These are phyloP conservation scores for Colletotrichum cuscutae DNA, from an alignment of 2,329 filamentous ascomycete species.

Conservation along the genomic window DNA sequence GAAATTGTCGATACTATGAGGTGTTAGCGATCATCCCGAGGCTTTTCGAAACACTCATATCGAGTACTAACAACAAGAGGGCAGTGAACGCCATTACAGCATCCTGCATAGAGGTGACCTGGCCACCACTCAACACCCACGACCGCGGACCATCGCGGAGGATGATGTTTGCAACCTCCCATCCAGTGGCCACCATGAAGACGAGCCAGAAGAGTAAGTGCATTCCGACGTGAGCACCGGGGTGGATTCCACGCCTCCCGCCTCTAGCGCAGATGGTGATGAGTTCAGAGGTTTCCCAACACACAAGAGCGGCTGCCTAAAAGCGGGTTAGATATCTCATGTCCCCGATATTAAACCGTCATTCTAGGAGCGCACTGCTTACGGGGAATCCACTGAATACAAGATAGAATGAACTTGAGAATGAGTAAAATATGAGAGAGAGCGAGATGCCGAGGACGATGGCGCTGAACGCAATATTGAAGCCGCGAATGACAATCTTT, in stretches of 20 bases:
- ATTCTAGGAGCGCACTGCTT: not conserved
- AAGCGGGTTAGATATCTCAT: not conserved
- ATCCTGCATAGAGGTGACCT: conserved; percentile 26
- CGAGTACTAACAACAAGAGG: conserved; percentile 30
- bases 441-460: conserved; percentile 26
- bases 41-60: not conserved
- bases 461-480: conserved; percentile 41
- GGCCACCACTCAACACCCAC: not conserved
- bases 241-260: conserved; percentile 50
- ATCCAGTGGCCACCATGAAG: conserved; percentile 40
- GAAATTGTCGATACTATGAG: conserved; percentile 44
- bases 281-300: conserved; percentile 51
- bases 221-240: conserved; percentile 54
- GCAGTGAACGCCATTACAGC: conserved; percentile 35
- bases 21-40: too few relatives aligned
- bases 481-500: conserved; percentile 44
- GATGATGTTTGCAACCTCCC: conserved; percentile 36
- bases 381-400: conserved; percentile 15
- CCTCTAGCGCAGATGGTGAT: conserved; percentile 47
- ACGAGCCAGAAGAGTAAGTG: conserved; percentile 54
- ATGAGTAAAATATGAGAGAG: not conserved
- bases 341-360: not conserved
- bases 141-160: conserved; percentile 14
- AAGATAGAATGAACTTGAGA: not conserved
- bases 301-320: conserved; percentile 48